These are phyloP conservation scores for Trichoderma virens DNA, from an alignment of 495 filamentous ascomycete species.

Conservation along the genomic window DNA sequence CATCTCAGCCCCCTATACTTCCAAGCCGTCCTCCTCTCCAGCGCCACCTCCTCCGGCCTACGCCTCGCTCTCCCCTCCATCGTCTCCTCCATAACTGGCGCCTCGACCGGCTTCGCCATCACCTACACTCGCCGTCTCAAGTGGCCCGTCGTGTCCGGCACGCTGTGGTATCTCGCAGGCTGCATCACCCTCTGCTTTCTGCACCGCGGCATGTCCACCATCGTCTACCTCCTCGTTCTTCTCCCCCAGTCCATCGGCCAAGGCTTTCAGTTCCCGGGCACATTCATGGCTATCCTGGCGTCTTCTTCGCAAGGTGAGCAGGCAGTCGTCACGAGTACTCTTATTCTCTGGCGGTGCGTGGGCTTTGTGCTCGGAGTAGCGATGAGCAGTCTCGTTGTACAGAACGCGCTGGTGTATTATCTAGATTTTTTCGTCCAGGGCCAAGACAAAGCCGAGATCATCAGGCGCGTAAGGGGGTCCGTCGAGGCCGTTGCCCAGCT, in stretches of 20 bases:
- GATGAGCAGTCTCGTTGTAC: constrained; percentile 62
- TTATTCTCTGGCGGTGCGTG: constrained; percentile 60
- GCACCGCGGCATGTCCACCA: constrained; percentile 44
- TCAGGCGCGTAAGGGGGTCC: constrained; percentile 30
- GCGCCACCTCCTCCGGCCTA: constrained; percentile 62
- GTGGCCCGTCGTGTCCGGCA: constrained; percentile 52
- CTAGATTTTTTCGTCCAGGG: constrained; percentile 51
- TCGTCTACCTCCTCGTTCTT: constrained; percentile 55
- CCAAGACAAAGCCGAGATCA: constrained; percentile 29
- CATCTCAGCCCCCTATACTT: constrained; percentile 58
- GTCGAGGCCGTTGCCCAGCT: constrained; percentile 37
- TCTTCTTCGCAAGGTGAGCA: constrained; percentile 61
- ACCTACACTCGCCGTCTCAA: constrained; percentile 57
- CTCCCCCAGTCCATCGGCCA: constrained; percentile 53
- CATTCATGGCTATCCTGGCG: constrained; percentile 61
- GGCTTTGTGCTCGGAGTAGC: constrained; percentile 67
- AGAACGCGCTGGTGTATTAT: constrained; percentile 58
- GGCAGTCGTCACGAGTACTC: constrained; percentile 64
- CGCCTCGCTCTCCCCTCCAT: constrained; percentile 56
- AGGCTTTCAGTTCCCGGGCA: constrained; percentile 57
- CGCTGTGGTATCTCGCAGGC: constrained; percentile 48
- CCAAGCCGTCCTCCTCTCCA: constrained; percentile 67
- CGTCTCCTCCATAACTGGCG: constrained; percentile 50
- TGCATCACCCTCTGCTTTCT: constrained; percentile 41
- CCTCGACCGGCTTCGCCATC: constrained; percentile 63